Conservation (phyloP, 228 moss, liverwort and hornwort genomes). For the Sphagnum fallax region DNA sequence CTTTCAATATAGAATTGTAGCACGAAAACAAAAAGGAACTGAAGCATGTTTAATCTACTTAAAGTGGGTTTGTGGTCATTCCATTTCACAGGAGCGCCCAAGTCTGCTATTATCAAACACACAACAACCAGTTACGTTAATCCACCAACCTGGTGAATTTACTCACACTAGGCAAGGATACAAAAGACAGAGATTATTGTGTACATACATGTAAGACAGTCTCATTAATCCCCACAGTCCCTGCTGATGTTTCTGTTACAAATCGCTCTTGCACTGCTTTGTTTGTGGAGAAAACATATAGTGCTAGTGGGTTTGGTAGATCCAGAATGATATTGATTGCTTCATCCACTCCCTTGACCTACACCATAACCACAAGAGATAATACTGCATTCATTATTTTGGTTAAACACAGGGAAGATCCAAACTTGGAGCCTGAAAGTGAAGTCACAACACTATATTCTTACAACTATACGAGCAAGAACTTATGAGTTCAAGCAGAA, state of each 20-base stretch:
- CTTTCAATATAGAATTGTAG: neutral
- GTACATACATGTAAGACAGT: conserved; percentile 29
- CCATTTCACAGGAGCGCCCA: no score
- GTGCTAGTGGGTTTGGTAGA: conserved; percentile 35
- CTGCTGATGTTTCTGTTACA: conserved; percentile 29
- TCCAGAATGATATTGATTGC: conserved; percentile 29
- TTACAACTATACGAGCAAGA: no score
- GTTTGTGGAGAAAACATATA: conserved; percentile 29
- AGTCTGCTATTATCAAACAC: no score
- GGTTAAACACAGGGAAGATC: no score
- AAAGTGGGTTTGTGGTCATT: neutral
- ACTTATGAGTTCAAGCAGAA: no score
- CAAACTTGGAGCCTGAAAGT: no score
- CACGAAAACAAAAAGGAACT: neutral
- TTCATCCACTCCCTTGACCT: conserved; percentile 30
- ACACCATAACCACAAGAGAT: neutral
- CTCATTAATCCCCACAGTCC: conserved; percentile 37
- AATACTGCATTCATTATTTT: no score
- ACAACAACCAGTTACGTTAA: no score
- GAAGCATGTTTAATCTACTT: neutral
- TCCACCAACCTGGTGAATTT: neutral
- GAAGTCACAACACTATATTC: no score
- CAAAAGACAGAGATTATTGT: neutral
- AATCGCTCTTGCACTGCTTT: conserved; percentile 22
- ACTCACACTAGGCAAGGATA: neutral